Conservation (phyloP, 2,329 filamentous ascomycete genomes). For the Colletotrichum sp. region DNA sequence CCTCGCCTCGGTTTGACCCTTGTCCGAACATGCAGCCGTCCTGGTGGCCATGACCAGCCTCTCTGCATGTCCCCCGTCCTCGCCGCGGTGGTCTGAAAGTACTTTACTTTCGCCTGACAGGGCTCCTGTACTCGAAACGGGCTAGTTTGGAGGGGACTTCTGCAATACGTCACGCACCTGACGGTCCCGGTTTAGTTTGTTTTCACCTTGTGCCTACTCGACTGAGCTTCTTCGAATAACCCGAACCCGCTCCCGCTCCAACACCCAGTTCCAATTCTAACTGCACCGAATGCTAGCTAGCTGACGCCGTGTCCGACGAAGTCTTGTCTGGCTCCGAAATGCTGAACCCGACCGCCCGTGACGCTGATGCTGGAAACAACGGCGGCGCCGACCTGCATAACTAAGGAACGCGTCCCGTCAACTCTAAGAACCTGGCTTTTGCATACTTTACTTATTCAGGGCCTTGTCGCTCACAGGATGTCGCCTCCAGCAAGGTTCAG, state of each 20-base stretch:
- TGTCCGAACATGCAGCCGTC: background rate
- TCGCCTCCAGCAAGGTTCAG: slow-evolving; percentile 3
- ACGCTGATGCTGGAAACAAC: background rate
- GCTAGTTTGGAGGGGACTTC: background rate
- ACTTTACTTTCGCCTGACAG: background rate
- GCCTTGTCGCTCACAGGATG: background rate
- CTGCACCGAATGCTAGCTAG: background rate
- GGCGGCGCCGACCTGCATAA: slow-evolving; percentile 3
- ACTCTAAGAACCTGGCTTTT: background rate
- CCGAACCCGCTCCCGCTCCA: background rate
- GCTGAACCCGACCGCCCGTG: background rate
- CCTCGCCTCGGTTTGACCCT: background rate
- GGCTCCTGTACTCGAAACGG: slow-evolving; percentile 12
- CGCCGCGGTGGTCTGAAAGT: background rate
- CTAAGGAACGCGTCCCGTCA: background rate
- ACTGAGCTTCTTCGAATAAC: background rate
- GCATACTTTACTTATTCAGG: background rate
- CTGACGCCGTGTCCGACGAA: background rate
- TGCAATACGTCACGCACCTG: slow-evolving; percentile 16
- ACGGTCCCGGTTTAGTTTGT: background rate
- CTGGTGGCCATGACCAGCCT: background rate
- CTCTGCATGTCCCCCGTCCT: background rate
- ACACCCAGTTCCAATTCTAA: background rate
- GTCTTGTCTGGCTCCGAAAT: background rate
- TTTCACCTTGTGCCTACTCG: background rate